A percentile compares a stretch with the other conserved stretches of the same genome.
phyloP scores from a whole-genome alignment of 2,329 filamentous ascomycete genomes.

The Pseudodiploospora longispora region DNA sequence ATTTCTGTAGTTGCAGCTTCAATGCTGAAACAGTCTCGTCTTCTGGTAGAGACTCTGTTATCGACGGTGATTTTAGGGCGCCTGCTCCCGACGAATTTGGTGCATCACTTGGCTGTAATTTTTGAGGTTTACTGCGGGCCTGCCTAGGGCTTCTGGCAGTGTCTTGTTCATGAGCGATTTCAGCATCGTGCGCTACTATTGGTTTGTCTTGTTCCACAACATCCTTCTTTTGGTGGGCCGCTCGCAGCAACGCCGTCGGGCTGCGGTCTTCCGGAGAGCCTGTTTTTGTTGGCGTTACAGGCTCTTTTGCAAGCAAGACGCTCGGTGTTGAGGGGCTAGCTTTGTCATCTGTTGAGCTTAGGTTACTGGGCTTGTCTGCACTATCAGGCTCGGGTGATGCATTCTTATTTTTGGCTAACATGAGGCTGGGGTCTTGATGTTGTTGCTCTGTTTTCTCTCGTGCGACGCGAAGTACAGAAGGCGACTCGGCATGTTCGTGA shows the following conservation, averaged over 20 bases:
- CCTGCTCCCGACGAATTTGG: conserved; percentile 3
- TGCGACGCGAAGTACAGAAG: too few relatives aligned
- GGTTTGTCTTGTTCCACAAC: background rate
- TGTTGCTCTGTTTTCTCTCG: too few relatives aligned
- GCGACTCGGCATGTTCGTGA: background rate
- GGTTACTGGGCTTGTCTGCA: too few relatives aligned
- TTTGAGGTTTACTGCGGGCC: too few relatives aligned
- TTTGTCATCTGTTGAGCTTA: too few relatives aligned
- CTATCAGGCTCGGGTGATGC: too few relatives aligned
- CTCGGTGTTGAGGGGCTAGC: background rate
- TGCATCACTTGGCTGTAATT: too few relatives aligned
- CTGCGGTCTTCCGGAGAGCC: conserved; percentile 2
- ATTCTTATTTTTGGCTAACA: too few relatives aligned
- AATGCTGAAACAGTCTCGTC: conserved; percentile 25
- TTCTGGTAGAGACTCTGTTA: conserved; percentile 14
- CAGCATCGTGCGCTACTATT: background rate
- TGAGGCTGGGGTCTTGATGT: too few relatives aligned
- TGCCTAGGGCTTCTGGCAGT: too few relatives aligned
- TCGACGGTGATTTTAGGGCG: conserved; percentile 20
- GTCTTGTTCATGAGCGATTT: too few relatives aligned
- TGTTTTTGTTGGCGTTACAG: conserved; percentile 1
- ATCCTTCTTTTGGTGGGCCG: conserved; percentile 2
- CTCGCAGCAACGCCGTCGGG: conserved; percentile 2
- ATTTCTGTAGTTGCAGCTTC: conserved; percentile 38
- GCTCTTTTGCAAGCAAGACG: conserved; percentile 5